These are phyloP conservation scores for Cinnamomum chago DNA, from an alignment of 164 flowering plant genomes.

Conservation along the genomic window DNA sequence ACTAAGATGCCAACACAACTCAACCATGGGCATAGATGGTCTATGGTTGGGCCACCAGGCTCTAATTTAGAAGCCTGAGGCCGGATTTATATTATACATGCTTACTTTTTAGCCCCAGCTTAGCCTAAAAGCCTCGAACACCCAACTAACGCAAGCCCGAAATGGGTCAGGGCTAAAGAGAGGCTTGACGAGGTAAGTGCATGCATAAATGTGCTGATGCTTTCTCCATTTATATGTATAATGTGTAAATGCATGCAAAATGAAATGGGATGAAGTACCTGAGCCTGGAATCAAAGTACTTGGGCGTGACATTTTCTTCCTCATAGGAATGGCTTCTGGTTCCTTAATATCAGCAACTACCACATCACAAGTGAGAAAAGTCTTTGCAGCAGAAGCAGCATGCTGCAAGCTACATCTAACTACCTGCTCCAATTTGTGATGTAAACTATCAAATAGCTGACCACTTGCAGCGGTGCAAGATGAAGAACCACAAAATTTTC, in stretches of 20 bases:
- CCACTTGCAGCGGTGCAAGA: neutral
- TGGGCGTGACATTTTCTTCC: constrained; percentile 17
- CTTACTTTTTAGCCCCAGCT: neutral
- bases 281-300: neutral
- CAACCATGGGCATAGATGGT: no score
- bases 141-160: no score
- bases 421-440: constrained; percentile 38
- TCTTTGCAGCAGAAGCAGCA: constrained; percentile 76
- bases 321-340: constrained; percentile 19
- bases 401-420: constrained; percentile 80
- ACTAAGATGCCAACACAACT: no score
- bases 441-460: neutral
- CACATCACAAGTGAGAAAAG: constrained; percentile 62
- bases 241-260: neutral
- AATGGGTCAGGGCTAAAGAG: no score
- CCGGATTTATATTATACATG: no score
- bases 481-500: no score
- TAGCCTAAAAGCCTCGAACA: neutral
- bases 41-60: no score
- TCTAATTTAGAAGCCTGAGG: no score
- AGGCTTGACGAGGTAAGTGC: neutral
- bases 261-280: neutral
- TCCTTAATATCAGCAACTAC: constrained; percentile 61
- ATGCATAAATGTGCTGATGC: neutral
- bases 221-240: neutral